Conservation (phyloP, 345 rosid species). For the Erodium maritimum region DNA sequence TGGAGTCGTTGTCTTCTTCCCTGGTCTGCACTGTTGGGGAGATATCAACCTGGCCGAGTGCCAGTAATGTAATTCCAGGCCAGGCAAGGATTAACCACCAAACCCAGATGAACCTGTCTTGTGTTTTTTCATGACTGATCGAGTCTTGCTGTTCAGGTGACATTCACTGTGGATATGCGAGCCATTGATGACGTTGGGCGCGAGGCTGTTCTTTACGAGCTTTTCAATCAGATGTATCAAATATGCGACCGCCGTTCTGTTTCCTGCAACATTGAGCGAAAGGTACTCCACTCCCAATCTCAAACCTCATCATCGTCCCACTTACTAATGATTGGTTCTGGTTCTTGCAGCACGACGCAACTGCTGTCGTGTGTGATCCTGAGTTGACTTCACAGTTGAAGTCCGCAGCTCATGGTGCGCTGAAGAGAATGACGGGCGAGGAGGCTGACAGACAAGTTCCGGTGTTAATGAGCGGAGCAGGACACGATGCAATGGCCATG, state of each 20-base stretch:
- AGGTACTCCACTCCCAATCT: slow-evolving; percentile 31
- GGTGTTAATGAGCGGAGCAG: slow-evolving; percentile 89
- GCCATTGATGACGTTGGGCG: slow-evolving; percentile 86
- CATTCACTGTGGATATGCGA: slow-evolving; percentile 86
- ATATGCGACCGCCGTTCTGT: slow-evolving; percentile 73
- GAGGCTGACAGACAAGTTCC: slow-evolving; percentile 63
- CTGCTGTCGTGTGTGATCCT: slow-evolving; percentile 57
- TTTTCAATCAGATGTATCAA: slow-evolving; percentile 61
- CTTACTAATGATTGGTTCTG: too few species aligned
- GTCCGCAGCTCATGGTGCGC: slow-evolving; percentile 56
- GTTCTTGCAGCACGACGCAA: slow-evolving; percentile 72
- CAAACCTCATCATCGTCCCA: too few species aligned
- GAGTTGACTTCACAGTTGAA: slow-evolving; percentile 57
- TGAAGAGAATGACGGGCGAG: slow-evolving; percentile 53
- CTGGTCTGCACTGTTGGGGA: slow-evolving; percentile 98
- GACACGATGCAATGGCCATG: slow-evolving; percentile 98
- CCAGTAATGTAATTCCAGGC: slow-evolving; percentile 97
- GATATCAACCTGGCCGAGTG: slow-evolving; percentile 94
- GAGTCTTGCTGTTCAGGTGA: slow-evolving; percentile 40
- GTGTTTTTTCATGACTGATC: background rate
- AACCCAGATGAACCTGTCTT: background rate
- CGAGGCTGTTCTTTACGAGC: slow-evolving; percentile 67
- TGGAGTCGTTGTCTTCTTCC: slow-evolving; percentile 60
- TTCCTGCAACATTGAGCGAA: slow-evolving; percentile 66
- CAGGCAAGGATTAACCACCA: slow-evolving; percentile 40